Evolutionary conservation across 140 eudicot species (phyloP), one percentile per base, ranked within the genome.

Genomic region (Flaveria floridana): DNA sequence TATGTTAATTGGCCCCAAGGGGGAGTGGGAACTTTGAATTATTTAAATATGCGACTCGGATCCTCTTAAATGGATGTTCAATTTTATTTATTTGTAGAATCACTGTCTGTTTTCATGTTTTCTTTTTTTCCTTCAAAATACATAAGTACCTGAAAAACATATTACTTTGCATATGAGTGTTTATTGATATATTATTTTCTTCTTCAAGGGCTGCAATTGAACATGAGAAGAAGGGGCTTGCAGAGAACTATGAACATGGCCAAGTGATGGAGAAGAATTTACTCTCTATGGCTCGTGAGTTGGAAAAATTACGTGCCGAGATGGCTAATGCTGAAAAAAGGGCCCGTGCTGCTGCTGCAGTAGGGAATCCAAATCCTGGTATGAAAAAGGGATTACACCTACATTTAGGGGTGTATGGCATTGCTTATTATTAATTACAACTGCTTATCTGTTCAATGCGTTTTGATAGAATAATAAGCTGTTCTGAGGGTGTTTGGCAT

Each of bases 221-320:
- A 80, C 87, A 87, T 46, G 95, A 92, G 87, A 92, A 92, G 80
- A 92, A 92, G 69, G 88, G 89, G 34, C 90, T 87, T 83, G 92
- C 96, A 4, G 96, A 92, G 73, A 92, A 87, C 81, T 92, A 81
- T 74, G 98, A 92, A 72, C 96, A 92, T 71, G 98, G 98, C 71
- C 89, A 89, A 74, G 79, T 82, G 74, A 89, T 92, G 98, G 97
- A 92, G 89, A 89, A 80, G 81, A 89, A 92, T 72, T 82, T 92
- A 76, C 72, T 92, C 59, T 52, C 93, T n/a, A 92, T 92, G 96
- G 95, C 95, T 28, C 84, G 98, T 15, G 98, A 92, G 82, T 66
- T 92, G 87, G 98, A 92, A 75, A 92, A 92, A 79, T 85, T 92
- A 65, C 95, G 95, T 18, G 98, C 98, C 14, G 98, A 92, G 89